Conservation (phyloP, 306 rosid genomes). For the Rosa chinensis region DNA sequence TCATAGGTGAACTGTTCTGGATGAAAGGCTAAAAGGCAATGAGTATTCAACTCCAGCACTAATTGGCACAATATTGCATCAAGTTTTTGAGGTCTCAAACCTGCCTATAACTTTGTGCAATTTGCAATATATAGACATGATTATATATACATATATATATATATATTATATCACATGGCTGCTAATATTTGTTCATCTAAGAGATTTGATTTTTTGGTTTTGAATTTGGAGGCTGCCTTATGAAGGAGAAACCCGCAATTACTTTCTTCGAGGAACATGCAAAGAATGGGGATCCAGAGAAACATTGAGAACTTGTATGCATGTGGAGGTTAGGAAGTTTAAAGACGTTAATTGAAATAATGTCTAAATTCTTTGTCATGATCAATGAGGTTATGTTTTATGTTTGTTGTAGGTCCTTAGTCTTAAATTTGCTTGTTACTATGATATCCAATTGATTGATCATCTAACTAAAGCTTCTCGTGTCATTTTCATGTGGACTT, state of each 20-base stretch:
- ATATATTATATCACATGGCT: not conserved
- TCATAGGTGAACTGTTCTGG: constrained; percentile 81
- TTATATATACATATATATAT: too few species aligned
- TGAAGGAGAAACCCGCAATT: constrained; percentile 51
- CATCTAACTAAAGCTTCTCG: constrained; percentile 22
- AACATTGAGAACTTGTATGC: constrained; percentile 86
- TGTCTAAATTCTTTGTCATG: not conserved
- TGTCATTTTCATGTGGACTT: constrained; percentile 22
- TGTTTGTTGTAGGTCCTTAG: not conserved
- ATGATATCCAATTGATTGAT: constrained; percentile 7
- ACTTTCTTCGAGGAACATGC: constrained; percentile 66
- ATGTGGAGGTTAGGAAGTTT: constrained; percentile 61
- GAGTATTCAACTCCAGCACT: constrained; percentile 79
- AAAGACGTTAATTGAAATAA: not conserved
- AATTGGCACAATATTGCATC: constrained; percentile 86
- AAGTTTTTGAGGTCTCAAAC: constrained; percentile 75
- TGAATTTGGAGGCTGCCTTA: constrained; percentile 71
- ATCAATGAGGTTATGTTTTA: not conserved
- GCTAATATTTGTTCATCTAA: not conserved
- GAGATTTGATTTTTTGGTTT: not conserved
- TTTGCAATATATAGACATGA: not conserved
- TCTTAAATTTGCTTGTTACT: not conserved
- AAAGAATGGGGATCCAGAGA: constrained; percentile 48
- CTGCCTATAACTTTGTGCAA: constrained; percentile 17
- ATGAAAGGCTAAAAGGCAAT: constrained; percentile 74